Conservation (phyloP, 2,329 filamentous ascomycete genomes). For the Epichloe coenophiala region DNA sequence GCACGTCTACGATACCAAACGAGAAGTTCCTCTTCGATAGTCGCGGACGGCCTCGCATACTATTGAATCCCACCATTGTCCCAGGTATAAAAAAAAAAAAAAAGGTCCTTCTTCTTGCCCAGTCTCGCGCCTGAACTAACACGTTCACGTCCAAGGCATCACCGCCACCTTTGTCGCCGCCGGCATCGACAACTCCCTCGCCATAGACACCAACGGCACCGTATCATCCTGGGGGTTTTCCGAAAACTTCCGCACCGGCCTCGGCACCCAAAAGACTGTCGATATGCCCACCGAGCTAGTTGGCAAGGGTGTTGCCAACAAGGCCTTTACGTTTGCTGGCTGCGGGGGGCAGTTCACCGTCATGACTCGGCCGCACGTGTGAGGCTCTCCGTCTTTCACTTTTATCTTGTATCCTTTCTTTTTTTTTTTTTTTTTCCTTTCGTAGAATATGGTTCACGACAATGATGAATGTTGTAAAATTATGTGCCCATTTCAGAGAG, state of each 20-base stretch:
- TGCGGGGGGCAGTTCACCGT: conserved; percentile 6
- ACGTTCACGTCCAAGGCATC: neutral
- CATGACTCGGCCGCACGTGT: neutral
- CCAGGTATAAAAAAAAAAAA: conserved; percentile 10
- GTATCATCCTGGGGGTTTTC: conserved; percentile 64
- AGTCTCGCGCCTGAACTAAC: neutral
- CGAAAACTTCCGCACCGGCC: conserved; percentile 58
- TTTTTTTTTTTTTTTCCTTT: neutral
- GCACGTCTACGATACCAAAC: neutral
- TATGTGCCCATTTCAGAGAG: neutral
- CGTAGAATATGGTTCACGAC: neutral
- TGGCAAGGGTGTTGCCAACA: neutral
- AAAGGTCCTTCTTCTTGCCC: too few relatives aligned
- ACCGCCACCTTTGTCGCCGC: conserved; percentile 31
- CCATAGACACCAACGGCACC: conserved; percentile 48
- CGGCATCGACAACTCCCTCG: conserved; percentile 55
- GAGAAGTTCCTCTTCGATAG: conserved; percentile 4
- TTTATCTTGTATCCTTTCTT: neutral
- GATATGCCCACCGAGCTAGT: conserved; percentile 2
- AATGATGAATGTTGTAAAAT: neutral
- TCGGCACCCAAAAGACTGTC: conserved; percentile 31
- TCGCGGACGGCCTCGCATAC: conserved; percentile 3
- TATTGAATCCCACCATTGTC: conserved; percentile 14
- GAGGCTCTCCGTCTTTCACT: neutral
- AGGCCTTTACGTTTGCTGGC: conserved; percentile 3